These are phyloP conservation scores for Orobanche coerulescens DNA, from an alignment of 257 asterid species.

Conservation along the genomic window DNA sequence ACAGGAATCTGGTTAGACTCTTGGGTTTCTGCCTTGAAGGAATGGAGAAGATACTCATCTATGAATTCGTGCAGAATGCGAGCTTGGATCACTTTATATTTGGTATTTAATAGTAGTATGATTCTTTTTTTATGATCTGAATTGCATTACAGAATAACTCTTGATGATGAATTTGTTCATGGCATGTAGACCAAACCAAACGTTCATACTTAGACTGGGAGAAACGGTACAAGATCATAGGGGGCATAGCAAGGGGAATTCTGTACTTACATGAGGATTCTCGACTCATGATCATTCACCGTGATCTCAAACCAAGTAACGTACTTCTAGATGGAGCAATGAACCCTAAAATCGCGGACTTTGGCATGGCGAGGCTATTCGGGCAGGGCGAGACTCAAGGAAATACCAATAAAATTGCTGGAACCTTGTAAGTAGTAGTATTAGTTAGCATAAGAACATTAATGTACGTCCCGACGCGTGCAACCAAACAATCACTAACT, in stretches of 20 bases:
- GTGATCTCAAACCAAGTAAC: conserved; percentile 41
- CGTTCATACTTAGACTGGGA: conserved; percentile 25
- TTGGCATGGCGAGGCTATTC: conserved; percentile 44
- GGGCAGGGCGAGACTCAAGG: conserved; percentile 30
- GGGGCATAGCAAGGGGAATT: conserved; percentile 37
- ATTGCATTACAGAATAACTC: background rate
- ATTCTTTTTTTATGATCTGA: too few relatives aligned
- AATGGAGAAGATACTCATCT: conserved; percentile 12
- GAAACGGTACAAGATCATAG: conserved; percentile 31
- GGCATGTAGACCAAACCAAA: conserved; percentile 1
- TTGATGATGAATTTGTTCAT: too few relatives aligned
- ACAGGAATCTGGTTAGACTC: conserved; percentile 26
- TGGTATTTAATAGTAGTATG: conserved; percentile 11
- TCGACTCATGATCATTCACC: conserved; percentile 37
- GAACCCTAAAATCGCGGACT: conserved; percentile 55
- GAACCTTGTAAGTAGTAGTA: conserved; percentile 52
- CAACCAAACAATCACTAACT: background rate
- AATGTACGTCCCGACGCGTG: too few relatives aligned
- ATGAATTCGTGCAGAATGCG: conserved; percentile 20
- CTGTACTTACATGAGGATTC: conserved; percentile 43
- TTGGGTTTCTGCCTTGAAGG: conserved; percentile 20
- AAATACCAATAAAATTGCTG: conserved; percentile 32
- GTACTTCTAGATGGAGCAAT: conserved; percentile 36
- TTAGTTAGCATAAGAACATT: too few relatives aligned
- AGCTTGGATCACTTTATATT: conserved; percentile 28